Conservation (phyloP, 78 protist species). For the Planoprotostelium fungivorum region DNA sequence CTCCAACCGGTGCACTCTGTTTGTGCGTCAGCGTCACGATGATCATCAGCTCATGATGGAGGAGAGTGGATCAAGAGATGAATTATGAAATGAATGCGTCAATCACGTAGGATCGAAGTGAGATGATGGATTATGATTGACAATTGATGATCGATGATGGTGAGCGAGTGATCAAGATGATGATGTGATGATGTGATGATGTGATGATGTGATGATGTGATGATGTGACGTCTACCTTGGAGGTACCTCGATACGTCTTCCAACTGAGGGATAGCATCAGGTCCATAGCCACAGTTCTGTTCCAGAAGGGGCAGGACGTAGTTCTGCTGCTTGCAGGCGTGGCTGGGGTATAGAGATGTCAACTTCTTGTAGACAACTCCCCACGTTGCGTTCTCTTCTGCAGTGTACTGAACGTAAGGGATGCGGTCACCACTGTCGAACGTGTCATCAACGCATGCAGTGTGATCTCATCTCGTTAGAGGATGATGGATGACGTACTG, state of each 20-base stretch:
- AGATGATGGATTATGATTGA: not conserved
- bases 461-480: not conserved
- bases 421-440: conserved; percentile 50
- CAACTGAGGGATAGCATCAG: conserved; percentile 73
- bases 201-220: too few relatives aligned
- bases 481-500: conserved; percentile 14
- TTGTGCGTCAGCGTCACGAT: not conserved
- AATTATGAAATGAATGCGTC: too few relatives aligned
- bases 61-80: too few relatives aligned
- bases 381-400: conserved; percentile 81
- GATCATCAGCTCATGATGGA: too few relatives aligned
- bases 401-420: conserved; percentile 71
- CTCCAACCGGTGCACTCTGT: conserved; percentile 81
- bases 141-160: not conserved
- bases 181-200: too few relatives aligned
- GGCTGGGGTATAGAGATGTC: conserved; percentile 69
- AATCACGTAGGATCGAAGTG: not conserved
- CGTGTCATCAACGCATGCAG: not conserved
- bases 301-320: conserved; percentile 68
- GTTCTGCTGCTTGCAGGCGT: conserved; percentile 81
- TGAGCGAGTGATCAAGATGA: not conserved
- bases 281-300: conserved; percentile 77
- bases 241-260: conserved; percentile 65
- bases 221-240: too few relatives aligned
- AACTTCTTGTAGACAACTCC: conserved; percentile 37